phyloP scores from a whole-genome alignment of 1,284 basidiomycete genomes.

The Stygiomarasmius scandens region DNA sequence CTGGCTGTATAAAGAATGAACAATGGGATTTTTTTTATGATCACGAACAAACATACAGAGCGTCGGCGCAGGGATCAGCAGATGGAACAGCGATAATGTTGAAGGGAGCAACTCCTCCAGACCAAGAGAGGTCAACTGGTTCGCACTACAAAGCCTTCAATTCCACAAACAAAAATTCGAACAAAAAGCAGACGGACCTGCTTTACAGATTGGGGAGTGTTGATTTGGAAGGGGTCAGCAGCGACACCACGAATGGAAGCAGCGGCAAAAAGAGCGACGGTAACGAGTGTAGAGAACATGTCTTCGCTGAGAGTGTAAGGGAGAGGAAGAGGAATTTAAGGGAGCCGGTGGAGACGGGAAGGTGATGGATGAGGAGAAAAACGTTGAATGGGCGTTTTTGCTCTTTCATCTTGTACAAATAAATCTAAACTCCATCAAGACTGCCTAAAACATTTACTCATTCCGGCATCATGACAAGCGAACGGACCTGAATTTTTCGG shows the following conservation, averaged over 20 bases:
- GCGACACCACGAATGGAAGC: conserved; percentile 53
- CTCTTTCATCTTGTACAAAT: conserved; percentile 1
- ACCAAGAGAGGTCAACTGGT: conserved; percentile 55
- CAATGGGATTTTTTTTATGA: conserved; percentile 1
- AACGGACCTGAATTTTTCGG: neutral
- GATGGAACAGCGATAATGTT: conserved; percentile 58
- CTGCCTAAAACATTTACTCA: neutral
- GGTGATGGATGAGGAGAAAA: conserved; percentile 10
- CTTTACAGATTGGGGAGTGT: conserved; percentile 46
- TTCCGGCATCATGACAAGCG: neutral
- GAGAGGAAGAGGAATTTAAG: conserved; percentile 31
- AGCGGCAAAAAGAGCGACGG: conserved; percentile 63
- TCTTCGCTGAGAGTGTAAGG: conserved; percentile 23
- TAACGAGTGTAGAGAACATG: conserved; percentile 81
- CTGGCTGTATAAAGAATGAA: conserved; percentile 35
- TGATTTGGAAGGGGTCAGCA: conserved; percentile 52
- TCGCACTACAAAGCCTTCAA: conserved; percentile 50
- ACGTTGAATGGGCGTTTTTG: neutral
- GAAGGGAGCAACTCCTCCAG: conserved; percentile 50
- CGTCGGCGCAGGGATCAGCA: conserved; percentile 56
- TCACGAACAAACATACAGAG: conserved; percentile 51
- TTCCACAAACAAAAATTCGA: neutral
- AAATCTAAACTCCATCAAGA: conserved; percentile 1
- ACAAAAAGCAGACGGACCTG: conserved; percentile 45
- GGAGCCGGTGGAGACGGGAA: conserved; percentile 25